Evolutionary conservation across 768 basidiomycete species (phyloP).

Genomic region (Piloderma croceum): DNA sequence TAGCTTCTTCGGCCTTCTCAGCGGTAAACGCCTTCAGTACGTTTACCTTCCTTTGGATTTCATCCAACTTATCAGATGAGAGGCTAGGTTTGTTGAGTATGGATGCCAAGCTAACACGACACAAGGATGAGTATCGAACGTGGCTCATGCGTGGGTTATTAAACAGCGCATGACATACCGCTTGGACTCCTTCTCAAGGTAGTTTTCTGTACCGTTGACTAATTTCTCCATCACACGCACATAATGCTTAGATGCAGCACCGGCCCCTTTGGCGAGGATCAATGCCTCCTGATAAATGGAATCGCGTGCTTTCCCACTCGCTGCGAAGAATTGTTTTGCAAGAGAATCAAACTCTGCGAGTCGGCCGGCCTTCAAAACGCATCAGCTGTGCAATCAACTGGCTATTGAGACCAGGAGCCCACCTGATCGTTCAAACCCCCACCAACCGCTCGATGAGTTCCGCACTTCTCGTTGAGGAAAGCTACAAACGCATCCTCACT

Average conservation of each 20-base stretch:
- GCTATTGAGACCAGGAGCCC: conserved; percentile 15
- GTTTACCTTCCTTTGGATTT: conserved; percentile 90
- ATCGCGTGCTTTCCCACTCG: conserved; percentile 49
- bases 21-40: conserved; percentile 61
- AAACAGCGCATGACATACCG: conserved; percentile 58
- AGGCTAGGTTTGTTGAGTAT: conserved; percentile 79
- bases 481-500: conserved; percentile 68
- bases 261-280: conserved; percentile 43
- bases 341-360: conserved; percentile 69
- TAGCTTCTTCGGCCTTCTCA: conserved; percentile 25
- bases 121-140: conserved; percentile 10
- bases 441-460: conserved; percentile 75
- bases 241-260: conserved; percentile 67
- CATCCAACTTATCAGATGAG: conserved; percentile 76
- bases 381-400: conserved; percentile 5
- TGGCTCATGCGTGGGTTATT: too few species aligned
- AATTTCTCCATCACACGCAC: conserved; percentile 88
- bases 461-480: conserved; percentile 84
- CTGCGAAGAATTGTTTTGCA: conserved; percentile 68
- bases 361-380: conserved; percentile 66
- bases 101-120: conserved; percentile 50
- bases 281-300: conserved; percentile 64
- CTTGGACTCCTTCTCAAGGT: conserved; percentile 79
- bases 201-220: conserved; percentile 59
- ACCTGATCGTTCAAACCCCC: conserved; percentile 75